Evolutionary conservation across 2,329 filamentous ascomycete species (phyloP), one percentile per base, ranked within the genome.

Genomic region (Hortaea werneckii): DNA sequence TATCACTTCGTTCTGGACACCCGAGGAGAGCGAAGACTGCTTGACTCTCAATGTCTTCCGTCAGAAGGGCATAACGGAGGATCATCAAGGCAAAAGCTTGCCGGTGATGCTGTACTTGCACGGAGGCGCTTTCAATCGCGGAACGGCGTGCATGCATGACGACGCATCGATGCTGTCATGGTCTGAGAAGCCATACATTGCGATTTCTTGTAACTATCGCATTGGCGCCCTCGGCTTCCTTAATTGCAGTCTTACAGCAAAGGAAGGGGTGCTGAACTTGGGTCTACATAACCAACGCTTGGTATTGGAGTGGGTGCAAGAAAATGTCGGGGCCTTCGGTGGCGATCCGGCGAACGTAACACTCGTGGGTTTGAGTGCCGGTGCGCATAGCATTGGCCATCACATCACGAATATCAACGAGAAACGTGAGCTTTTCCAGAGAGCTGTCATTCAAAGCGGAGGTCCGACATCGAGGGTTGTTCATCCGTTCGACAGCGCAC

Each of bases 151-250:
- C 75, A 70, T 71, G 65, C 71, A 82, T 46, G 74, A 84, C 74
- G 40, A 34, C 4, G 20, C 35, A 12, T 40, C 37, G 3, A 44
- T 44, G 42, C 26, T 82, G 10, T 70, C 74, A 5, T 82, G 75
- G 52, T 62, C 59, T 2, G 56, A 57, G 20, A 54, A 63, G 28
- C 42, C 42, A 4, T 63, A 83, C 41, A 64, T 83, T 37, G 75
- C 69, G 13, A 68, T 83, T 44, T 75, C 70, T 58, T 74, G 80
- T 62, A 78, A 77, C 64, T 78, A 83, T 58, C 73, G 82, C 2
- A 71, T 85, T 45, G 80, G 80, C 2, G 75, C 77, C 5, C 66
- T 87, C 51, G 84, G 84, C 0, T 87, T 89, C 63, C 62, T 85
- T 30, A 76, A 78, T 13, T 79, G 72, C 12, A 60, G 59, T 1